Evolutionary conservation across 1,284 basidiomycete genomes (phyloP), one percentile per base, ranked within the genome.

Genomic region (Malassezia furfur): DNA sequence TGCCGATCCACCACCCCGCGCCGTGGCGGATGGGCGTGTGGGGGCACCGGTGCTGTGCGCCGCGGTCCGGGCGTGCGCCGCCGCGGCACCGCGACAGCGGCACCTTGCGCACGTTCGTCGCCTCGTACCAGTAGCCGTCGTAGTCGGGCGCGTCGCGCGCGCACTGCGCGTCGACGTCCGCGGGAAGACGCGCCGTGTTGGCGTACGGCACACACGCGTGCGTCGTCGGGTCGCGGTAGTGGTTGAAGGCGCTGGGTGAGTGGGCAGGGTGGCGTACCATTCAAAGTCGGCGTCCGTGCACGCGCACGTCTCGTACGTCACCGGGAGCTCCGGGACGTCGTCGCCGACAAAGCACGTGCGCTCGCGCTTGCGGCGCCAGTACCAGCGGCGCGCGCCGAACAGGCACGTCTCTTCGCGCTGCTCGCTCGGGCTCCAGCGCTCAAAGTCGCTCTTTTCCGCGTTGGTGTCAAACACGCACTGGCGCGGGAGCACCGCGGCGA

Each of bases 401-500:
- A 75, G 61, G 44, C 72, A 75, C 35, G 54, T 51, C 52, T 75
- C 72, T 12, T 54, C 59, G 1, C 70, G 61, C 53, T 66, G 60
- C 44, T 73, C 68, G 44, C 62, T 66, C 7, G 72, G 72, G 36
- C 66, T 69, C 71, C 71, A 75, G 14, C 66, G 57, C 58, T 75
- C 72, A 54, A 72, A 75, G 54, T 75, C 72, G 48, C 62, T 66
- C 38, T 48, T 28, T 19, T 65, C 64, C n/a, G 58, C 37, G 12
- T 60, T 38, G 1, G 50, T 36, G 45, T 71, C 59, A 48, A 68
- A 66, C 17, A 62, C 64, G 60, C 72, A 74, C 35, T 66, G 62
- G 21, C 63, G 57, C 31, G 50, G 47, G 17, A 62, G 51, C 28
- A 96, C 78, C 5, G 84, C 78, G 1, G 85, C 81, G 66, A 98